Percentiles rank a stretch among this genome's conserved stretches.
Evolutionary conservation across 2,329 filamentous ascomycete genomes (phyloP).

Genomic region (Zymoseptoria brevis): DNA sequence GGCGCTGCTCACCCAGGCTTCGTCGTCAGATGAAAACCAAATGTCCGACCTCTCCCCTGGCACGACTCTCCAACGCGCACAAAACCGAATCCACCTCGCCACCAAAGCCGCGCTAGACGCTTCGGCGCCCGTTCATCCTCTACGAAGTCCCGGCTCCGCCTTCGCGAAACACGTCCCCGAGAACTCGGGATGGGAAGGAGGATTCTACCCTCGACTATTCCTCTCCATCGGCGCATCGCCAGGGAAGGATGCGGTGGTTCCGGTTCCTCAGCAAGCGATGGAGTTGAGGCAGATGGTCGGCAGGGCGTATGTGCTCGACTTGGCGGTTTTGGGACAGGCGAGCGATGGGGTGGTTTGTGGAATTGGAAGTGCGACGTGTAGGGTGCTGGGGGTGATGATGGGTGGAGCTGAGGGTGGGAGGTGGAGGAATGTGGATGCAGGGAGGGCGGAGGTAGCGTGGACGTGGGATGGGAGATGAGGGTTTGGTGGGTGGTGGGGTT

Average conservation of each 20-base stretch:
- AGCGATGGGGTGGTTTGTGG: conserved; percentile 69
- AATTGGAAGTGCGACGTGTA: conserved; percentile 60
- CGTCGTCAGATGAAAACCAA: conserved; percentile 1
- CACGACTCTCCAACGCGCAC: conserved; percentile 52
- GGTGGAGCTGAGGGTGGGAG: conserved; percentile 53
- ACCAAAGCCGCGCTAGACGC: conserved; percentile 49
- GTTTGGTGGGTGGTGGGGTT: no score
- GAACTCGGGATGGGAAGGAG: conserved; percentile 77
- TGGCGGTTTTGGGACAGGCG: conserved; percentile 58
- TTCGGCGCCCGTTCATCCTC: conserved; percentile 18
- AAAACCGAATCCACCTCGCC: conserved; percentile 69
- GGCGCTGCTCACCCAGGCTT: conserved; percentile 6
- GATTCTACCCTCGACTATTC: conserved; percentile 75
- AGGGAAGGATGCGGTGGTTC: conserved; percentile 5
- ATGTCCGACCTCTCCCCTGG: conserved; percentile 61
- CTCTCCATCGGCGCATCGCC: conserved; percentile 57
- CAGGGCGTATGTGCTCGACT: conserved; percentile 72
- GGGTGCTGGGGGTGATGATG: conserved; percentile 75
- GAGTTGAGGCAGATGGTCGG: conserved; percentile 65
- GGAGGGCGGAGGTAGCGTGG: conserved; percentile 25
- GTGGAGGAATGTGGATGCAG: conserved; percentile 76
- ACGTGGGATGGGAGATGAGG: conserved; percentile 25
- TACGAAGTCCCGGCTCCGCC: conserved; percentile 38
- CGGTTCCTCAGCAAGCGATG: conserved; percentile 44
- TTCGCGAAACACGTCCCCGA: conserved; percentile 65